These are phyloP conservation scores for Trypanosoma theileri DNA, from an alignment of 208 protist species.

Conservation along the genomic window DNA sequence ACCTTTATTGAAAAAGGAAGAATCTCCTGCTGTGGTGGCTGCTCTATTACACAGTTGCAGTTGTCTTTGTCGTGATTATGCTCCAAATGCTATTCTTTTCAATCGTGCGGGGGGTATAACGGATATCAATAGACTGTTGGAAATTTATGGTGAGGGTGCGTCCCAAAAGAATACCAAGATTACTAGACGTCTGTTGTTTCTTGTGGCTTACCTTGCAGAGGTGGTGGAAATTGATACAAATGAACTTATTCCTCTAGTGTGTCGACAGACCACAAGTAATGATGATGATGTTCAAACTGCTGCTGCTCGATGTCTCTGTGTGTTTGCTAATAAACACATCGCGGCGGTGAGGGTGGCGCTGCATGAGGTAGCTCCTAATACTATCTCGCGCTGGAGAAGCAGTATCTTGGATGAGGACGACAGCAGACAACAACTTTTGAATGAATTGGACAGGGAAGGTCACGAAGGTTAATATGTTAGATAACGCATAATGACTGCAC, in stretches of 20 bases:
- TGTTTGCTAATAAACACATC: slow-evolving; percentile 34
- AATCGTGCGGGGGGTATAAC: slow-evolving; percentile 37
- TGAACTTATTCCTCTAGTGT: slow-evolving; percentile 32
- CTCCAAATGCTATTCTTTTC: slow-evolving; percentile 46
- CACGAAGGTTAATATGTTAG: slow-evolving; percentile 12
- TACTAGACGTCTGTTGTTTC: slow-evolving; percentile 43
- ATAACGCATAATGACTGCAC: too few species aligned
- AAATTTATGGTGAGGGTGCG: not conserved
- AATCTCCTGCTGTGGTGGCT: slow-evolving; percentile 30
- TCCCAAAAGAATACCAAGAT: slow-evolving; percentile 34
- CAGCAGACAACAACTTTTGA: slow-evolving; percentile 24
- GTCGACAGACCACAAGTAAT: slow-evolving; percentile 11
- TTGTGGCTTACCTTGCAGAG: slow-evolving; percentile 51
- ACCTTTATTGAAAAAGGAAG: slow-evolving; percentile 25
- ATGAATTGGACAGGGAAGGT: slow-evolving; percentile 18
- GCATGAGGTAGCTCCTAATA: slow-evolving; percentile 32
- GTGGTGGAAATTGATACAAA: slow-evolving; percentile 35
- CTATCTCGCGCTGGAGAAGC: slow-evolving; percentile 36
- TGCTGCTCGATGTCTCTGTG: slow-evolving; percentile 37
- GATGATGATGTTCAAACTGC: slow-evolving; percentile 43
- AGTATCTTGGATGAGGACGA: slow-evolving; percentile 34
- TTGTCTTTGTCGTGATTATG: slow-evolving; percentile 64
- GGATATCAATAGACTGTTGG: slow-evolving; percentile 6
- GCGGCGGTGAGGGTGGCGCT: slow-evolving; percentile 32
- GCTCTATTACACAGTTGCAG: slow-evolving; percentile 66